phyloP scores from a whole-genome alignment of 1,284 basidiomycete species.

The Sporisorium exsertum region DNA sequence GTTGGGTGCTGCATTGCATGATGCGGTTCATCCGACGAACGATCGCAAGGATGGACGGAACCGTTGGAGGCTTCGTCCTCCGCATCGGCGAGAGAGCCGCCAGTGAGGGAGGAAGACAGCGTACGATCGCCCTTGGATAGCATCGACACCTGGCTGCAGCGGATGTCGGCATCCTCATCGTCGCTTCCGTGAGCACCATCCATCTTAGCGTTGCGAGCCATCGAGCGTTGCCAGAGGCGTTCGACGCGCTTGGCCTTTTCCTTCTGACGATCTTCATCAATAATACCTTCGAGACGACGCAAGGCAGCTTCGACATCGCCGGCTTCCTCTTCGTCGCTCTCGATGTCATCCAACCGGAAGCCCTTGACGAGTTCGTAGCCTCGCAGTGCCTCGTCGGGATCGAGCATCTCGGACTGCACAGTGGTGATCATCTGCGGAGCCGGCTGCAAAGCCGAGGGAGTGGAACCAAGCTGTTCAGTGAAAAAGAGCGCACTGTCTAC shows the following conservation, averaged over 20 bases:
- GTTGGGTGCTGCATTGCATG: neutral
- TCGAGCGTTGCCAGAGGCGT: conserved; percentile 50
- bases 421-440: conserved; percentile 48
- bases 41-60: conserved; percentile 28
- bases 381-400: conserved; percentile 61
- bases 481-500: conserved; percentile 34
- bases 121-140: conserved; percentile 28
- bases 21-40: conserved; percentile 12
- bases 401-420: conserved; percentile 60
- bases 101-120: conserved; percentile 31
- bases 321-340: conserved; percentile 62
- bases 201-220: conserved; percentile 36
- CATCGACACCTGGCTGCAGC: conserved; percentile 17
- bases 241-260: conserved; percentile 55
- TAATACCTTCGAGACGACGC: conserved; percentile 61
- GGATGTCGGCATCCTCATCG: conserved; percentile 3
- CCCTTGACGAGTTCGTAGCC: conserved; percentile 66
- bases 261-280: conserved; percentile 62
- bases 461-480: conserved; percentile 13
- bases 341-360: conserved; percentile 56
- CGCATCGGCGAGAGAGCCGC: conserved; percentile 39
- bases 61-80: conserved; percentile 33
- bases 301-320: conserved; percentile 64
- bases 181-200: conserved; percentile 8
- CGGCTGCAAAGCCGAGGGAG: conserved; percentile 1